These are phyloP conservation scores for Blastobotrys parvus DNA, from an alignment of 805 yeast species.

Conservation along the genomic window DNA sequence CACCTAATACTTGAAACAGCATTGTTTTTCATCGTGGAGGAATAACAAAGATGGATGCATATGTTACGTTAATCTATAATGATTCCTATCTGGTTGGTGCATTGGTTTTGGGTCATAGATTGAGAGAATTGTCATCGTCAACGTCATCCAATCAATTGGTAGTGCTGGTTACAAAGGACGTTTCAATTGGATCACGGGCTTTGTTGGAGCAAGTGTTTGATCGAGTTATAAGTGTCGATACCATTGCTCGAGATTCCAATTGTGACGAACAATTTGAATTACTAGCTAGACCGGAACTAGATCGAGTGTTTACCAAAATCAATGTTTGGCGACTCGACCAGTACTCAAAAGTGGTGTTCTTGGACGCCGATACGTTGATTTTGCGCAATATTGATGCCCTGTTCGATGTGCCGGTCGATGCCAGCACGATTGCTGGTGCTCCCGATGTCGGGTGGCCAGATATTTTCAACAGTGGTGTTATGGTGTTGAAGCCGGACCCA, in stretches of 20 bases:
- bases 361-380: conserved; percentile 51
- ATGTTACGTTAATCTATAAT: conserved; percentile 38
- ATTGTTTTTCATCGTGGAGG: neutral
- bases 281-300: conserved; percentile 43
- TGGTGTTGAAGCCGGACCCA: conserved; percentile 48
- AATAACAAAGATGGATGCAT: conserved; percentile 30
- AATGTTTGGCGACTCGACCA: conserved; percentile 43
- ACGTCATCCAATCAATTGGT: conserved; percentile 14
- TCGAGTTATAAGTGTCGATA: conserved; percentile 22
- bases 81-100: conserved; percentile 42
- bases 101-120: conserved; percentile 37
- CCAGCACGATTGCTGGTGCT: conserved; percentile 34
- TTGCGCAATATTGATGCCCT: conserved; percentile 26
- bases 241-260: conserved; percentile 21
- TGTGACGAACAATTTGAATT: conserved; percentile 20
- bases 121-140: conserved; percentile 22
- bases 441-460: conserved; percentile 94
- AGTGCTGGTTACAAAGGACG: conserved; percentile 22
- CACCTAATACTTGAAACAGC: neutral
- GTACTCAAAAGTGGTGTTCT: conserved; percentile 36
- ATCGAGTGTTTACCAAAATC: conserved; percentile 43
- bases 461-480: conserved; percentile 73
- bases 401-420: conserved; percentile 18
- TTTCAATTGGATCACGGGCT: conserved; percentile 14
- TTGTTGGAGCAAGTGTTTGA: conserved; percentile 20